Evolutionary conservation across 129 eudicot genomes (phyloP).

Genomic region (Pseudognaphalium luteoalbum): DNA sequence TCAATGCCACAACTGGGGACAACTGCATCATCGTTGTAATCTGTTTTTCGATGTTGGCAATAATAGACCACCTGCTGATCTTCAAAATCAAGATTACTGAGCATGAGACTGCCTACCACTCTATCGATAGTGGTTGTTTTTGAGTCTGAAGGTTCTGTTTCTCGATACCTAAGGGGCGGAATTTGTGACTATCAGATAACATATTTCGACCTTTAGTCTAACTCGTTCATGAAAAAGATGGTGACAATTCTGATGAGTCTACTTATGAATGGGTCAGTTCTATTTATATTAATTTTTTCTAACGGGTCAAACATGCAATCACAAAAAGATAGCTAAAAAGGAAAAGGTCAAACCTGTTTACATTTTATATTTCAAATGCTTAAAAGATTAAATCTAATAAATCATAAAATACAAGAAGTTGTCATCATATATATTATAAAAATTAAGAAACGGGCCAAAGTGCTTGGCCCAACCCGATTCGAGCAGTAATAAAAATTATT

Average conservation of each 20-base stretch:
- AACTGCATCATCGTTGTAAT: slow-evolving; percentile 39
- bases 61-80: neutral
- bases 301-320: no score
- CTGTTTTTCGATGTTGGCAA: slow-evolving; percentile 18
- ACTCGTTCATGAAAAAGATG: neutral
- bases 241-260: neutral
- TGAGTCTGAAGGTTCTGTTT: slow-evolving; percentile 37
- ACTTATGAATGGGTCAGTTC: neutral
- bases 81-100: slow-evolving; percentile 38
- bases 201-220: neutral
- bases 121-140: slow-evolving; percentile 58
- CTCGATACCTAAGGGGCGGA: slow-evolving; percentile 34
- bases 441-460: neutral
- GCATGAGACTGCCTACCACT: slow-evolving; percentile 59
- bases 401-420: no score
- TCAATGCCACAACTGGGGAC: slow-evolving; percentile 32
- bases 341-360: neutral
- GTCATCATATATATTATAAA: no score
- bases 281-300: no score
- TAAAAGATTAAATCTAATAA: no score
- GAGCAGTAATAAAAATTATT: neutral
- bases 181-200: slow-evolving; percentile 5
- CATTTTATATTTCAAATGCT: no score
- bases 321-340: no score
- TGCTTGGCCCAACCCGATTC: neutral